Evolutionary conservation across 1,139 yeast species (phyloP).

Genomic region (Kodamaea plutei): DNA sequence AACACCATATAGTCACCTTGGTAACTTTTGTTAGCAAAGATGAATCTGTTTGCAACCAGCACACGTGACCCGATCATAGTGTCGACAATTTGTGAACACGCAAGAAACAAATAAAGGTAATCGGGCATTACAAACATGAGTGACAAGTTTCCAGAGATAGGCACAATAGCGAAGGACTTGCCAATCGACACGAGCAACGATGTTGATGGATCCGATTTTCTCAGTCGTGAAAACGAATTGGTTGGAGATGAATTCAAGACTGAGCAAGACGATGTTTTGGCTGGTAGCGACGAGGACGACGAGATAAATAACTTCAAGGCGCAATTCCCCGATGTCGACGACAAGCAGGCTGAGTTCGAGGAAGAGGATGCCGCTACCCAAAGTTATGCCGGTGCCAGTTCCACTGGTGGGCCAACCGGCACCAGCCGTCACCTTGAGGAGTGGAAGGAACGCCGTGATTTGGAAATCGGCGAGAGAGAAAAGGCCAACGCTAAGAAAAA

Average conservation of each 20-base stretch:
- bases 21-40: too few relatives aligned
- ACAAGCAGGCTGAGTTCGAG: slow-evolving; percentile 16
- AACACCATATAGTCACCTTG: too few relatives aligned
- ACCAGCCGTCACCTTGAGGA: slow-evolving; percentile 47
- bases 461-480: slow-evolving; percentile 82
- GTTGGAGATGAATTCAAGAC: slow-evolving; percentile 80
- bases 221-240: slow-evolving; percentile 79
- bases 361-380: slow-evolving; percentile 20
- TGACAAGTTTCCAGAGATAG: slow-evolving; percentile 83
- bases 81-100: too few relatives aligned
- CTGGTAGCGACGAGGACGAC: slow-evolving; percentile 55
- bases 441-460: slow-evolving; percentile 82
- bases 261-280: slow-evolving; percentile 56
- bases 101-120: slow-evolving; percentile 1
- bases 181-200: slow-evolving; percentile 22
- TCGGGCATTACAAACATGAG: slow-evolving; percentile 59
- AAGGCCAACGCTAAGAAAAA: slow-evolving; percentile 63
- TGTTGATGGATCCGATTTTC: slow-evolving; percentile 53
- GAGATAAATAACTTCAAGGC: slow-evolving; percentile 64
- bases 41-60: too few relatives aligned
- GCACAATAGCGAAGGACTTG: slow-evolving; percentile 40
- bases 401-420: slow-evolving; percentile 52
- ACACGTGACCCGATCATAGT: too few relatives aligned
- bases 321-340: slow-evolving; percentile 60
- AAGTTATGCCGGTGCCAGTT: slow-evolving; percentile 11